These are phyloP conservation scores for Geotrichum reessii DNA, from an alignment of 1,139 yeast species.

Conservation along the genomic window DNA sequence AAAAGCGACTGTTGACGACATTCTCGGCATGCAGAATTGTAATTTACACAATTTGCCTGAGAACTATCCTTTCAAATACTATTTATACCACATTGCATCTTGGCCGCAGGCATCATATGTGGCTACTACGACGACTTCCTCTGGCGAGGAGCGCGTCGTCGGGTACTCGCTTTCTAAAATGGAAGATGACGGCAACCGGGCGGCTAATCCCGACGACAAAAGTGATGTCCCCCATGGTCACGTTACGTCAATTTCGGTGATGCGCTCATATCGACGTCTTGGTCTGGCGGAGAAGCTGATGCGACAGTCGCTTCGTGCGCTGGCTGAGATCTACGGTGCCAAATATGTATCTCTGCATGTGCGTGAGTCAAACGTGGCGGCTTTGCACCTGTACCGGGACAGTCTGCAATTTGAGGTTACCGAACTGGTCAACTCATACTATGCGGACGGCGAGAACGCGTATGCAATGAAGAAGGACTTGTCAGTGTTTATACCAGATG, in stretches of 20 bases:
- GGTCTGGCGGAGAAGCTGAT: constrained; percentile 91
- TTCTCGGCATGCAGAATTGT: constrained; percentile 95
- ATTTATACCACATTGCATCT: constrained; percentile 84
- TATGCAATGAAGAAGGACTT: constrained; percentile 67
- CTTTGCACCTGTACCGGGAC: constrained; percentile 83
- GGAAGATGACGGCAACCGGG: constrained; percentile 55
- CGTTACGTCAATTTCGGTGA: constrained; percentile 86
- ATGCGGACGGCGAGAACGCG: constrained; percentile 99
- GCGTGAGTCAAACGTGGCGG: constrained; percentile 89
- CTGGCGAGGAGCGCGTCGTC: constrained; percentile 63
- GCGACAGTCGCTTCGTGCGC: constrained; percentile 78
- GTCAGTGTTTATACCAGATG: constrained; percentile 22
- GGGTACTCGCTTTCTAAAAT: constrained; percentile 94
- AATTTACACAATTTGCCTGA: constrained; percentile 91
- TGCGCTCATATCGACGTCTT: constrained; percentile 92
- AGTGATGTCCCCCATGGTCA: constrained; percentile 83
- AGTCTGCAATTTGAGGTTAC: constrained; percentile 75
- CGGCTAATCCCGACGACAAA: constrained; percentile 47
- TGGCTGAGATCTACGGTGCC: constrained; percentile 79
- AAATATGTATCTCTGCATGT: constrained; percentile 88
- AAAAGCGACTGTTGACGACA: constrained; percentile 78
- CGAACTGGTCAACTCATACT: constrained; percentile 77
- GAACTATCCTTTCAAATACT: constrained; percentile 85
- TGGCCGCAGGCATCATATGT: constrained; percentile 99
- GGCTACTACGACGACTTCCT: constrained; percentile 64